Base-by-base conservation (phyloP, 2,329 filamentous ascomycete species). In the Sporothrix brunneoviolacea region DNA sequence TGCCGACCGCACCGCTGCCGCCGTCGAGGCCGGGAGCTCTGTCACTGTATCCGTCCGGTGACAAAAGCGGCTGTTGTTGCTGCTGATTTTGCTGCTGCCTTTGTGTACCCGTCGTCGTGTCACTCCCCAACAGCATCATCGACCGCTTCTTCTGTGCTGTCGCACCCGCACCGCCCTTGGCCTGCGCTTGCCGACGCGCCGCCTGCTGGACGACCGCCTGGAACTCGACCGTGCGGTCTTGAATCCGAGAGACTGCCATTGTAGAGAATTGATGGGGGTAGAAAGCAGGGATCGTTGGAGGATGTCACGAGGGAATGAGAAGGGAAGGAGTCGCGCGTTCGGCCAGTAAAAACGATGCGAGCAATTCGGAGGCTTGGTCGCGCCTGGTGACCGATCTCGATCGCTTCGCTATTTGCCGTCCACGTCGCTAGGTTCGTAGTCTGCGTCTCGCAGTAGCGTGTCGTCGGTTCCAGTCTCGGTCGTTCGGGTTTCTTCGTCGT, bases 181-280 rank as follows among this genome's bases (percentile, higher is more conserved):
- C 82, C 47, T 84, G 78, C 28, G 83, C 82, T 62, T 93, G 83
- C 57, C 84, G 80, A 64, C 84, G 86, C 70, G 95, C 89, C 46
- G 88, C 87, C 65, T 95, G 88, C 40, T 80, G 76, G 55, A 97
- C 81, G 62, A 97, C 94, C 57, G 90, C 87, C 66, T 84, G 86
- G 77, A 98, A 98, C 76, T 98, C 93, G 64, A 83, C 79, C 52
- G 93, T 98, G 64, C 93, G 88, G 73, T 98, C 93, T 75, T 98
- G 93, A 67, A 97, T 95, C 46, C 90, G 91, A 54, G 76, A 66
- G 64, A 82, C 75, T 51, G 80, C 79, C 81, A 84, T 84, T 46
- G 16, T 50, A 10, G 5, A 10, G 10, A 6, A 28, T 28, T 10
- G 24, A 28, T 5, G 5, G 24, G 5, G 24, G 10, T 5, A 28